Evolutionary conservation across 345 rosid species (phyloP).

Genomic region (Mallotus nudiflorus): DNA sequence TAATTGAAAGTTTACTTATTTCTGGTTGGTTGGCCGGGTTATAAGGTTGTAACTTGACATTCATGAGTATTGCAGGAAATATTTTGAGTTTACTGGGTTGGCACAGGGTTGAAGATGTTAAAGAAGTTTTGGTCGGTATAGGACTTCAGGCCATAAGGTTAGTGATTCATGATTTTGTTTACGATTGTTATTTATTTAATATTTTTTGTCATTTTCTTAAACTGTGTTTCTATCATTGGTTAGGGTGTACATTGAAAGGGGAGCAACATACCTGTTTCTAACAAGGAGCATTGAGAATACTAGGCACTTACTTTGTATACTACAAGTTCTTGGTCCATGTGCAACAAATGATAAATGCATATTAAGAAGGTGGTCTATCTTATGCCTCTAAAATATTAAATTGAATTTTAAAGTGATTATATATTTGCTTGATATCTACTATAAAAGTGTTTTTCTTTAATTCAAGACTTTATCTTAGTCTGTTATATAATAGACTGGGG

Average conservation of each 20-base stretch:
- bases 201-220: slow-evolving; percentile 26
- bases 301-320: slow-evolving; percentile 51
- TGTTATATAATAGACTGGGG: slow-evolving; percentile 40
- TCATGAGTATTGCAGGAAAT: slow-evolving; percentile 48
- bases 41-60: slow-evolving; percentile 29
- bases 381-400: slow-evolving; percentile 13
- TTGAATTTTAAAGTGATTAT: slow-evolving; percentile 9
- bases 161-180: slow-evolving; percentile 30
- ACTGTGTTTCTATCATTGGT: slow-evolving; percentile 13
- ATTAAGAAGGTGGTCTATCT: slow-evolving; percentile 61
- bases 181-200: slow-evolving; percentile 14
- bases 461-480: slow-evolving; percentile 8
- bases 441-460: background rate
- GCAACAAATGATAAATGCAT: slow-evolving; percentile 36
- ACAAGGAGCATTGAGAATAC: slow-evolving; percentile 70
- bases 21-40: slow-evolving; percentile 17
- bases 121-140: slow-evolving; percentile 67
- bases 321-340: slow-evolving; percentile 48
- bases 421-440: background rate
- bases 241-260: slow-evolving; percentile 57
- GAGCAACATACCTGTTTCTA: slow-evolving; percentile 59
- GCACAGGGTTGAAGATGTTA: slow-evolving; percentile 66
- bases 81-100: slow-evolving; percentile 62
- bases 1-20: slow-evolving; percentile 9
- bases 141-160: slow-evolving; percentile 92